Evolutionary conservation across 352 stramenopile species (phyloP), one percentile per base, ranked within the genome.

Genomic region (Globisporangium abappressorium): DNA sequence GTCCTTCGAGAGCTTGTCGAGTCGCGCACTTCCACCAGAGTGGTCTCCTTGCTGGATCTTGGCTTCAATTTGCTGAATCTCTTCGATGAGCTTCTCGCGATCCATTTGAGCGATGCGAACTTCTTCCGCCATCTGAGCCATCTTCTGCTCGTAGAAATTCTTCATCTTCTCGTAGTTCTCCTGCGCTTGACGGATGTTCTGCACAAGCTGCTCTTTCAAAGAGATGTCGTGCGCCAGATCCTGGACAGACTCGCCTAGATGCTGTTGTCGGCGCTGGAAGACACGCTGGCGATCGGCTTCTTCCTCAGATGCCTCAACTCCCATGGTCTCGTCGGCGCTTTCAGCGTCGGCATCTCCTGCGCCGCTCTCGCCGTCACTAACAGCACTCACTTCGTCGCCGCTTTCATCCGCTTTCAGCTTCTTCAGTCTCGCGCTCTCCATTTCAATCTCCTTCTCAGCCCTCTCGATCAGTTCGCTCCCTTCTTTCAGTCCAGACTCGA

Each of bases 91-190:
- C 33, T 76, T 82, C 72, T 94, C 87, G 36, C 85, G 84, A 64
- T 89, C 85, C 20, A 82, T 58, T 56, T 93, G 82, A 5, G 82
- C 79, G 54, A 74, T 73, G 12, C 75, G 78, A 51, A 91, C 82
- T 69, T 92, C 80, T 72, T 91, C 89, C 20, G 75, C 79, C 89
- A 96, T 95, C 70, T 93, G 74, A 15, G 76, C 73, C 81, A 96
- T 89, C 66, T 93, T 92, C 33, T 91, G 72, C 59, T 96, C 89
- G 65, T 94, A 95, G 55, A 93, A 91, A 15, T 57, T 92, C 64
- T 89, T 90, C 71, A 96, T 79, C 9, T 83, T 80, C 41, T 94
- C 87, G 63, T 93, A 96, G 54, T 92, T 92, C 70, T 92, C 85
- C 71, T 94, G 83, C 11, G 82, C 77, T 41, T 90, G 78, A 1